A percentile compares a stretch with the other conserved stretches of the same genome.
Evolutionary conservation across 371 early-diverging fungal species (phyloP).

Genomic region (Dinochytrium kinnereticum): DNA sequence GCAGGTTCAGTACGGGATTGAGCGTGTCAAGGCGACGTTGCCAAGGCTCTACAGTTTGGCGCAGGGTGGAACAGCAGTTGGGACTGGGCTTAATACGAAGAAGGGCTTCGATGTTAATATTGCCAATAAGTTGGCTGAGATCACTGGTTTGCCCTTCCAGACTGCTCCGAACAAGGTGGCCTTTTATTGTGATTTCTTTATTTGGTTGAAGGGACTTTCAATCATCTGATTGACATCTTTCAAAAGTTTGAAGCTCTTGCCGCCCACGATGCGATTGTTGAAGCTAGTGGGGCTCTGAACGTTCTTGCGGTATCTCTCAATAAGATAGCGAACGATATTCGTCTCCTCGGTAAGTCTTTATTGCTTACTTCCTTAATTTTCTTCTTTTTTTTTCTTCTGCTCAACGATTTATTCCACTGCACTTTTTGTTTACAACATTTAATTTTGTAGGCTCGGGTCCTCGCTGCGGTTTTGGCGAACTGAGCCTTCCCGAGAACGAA

Average conservation of each 20-base stretch:
- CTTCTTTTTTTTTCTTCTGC: too few species aligned
- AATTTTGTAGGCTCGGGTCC: constrained; percentile 84
- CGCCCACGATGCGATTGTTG: constrained; percentile 95
- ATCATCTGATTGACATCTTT: background rate
- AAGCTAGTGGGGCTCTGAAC: constrained; percentile 91
- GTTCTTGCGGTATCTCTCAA: constrained; percentile 91
- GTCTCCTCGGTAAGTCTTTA: constrained; percentile 63
- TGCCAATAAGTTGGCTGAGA: constrained; percentile 76
- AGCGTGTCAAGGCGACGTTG: constrained; percentile 78
- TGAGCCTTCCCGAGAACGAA: constrained; percentile 93
- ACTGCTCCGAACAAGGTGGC: constrained; percentile 87
- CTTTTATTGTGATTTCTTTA: background rate
- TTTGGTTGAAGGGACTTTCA: background rate
- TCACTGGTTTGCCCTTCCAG: constrained; percentile 79
- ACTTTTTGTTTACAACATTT: too few species aligned
- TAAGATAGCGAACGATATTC: constrained; percentile 97
- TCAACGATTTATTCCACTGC: too few species aligned
- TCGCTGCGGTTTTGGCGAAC: constrained; percentile 95
- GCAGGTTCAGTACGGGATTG: constrained; percentile 83
- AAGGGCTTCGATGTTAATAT: constrained; percentile 87
- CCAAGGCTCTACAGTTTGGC: constrained; percentile 88
- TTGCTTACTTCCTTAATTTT: constrained; percentile 16
- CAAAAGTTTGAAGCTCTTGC: constrained; percentile 92
- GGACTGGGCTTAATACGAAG: constrained; percentile 93
- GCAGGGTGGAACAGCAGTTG: constrained; percentile 96